Evolutionary conservation across 2,329 filamentous ascomycete genomes (phyloP), one percentile per base, ranked within the genome.

Genomic region (Colletotrichum destructivum): DNA sequence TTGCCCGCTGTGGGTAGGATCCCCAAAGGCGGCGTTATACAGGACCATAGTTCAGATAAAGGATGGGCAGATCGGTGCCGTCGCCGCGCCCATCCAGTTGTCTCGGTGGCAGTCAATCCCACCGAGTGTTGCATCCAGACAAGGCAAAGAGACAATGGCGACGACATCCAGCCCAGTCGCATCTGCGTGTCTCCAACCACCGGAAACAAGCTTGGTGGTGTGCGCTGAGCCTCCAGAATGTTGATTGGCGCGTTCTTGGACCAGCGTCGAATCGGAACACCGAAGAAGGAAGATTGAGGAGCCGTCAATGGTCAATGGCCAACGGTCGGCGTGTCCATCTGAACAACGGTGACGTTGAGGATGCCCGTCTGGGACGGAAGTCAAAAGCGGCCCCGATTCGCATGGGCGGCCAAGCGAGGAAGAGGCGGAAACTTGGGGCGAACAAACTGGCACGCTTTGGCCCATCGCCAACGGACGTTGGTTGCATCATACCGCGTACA

Each of bases 291-390:
- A 67, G 18, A 67, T 38, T 31, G 40, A n/a, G 57, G 49, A 16
- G 38, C 35, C 56, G 52, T 44, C 23, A 62, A 21, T 38, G 56
- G 26, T 26, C 26, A 26, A 26, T 26, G 26, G 26, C 26, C 26
- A 26, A 26, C 26, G 26, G 26, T 26, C 26, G 26, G 26, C 26
- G 52, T 35, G 18, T 51, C 64, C 69, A 62, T 71, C 69, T 59
- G 69, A 68, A 68, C 66, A 68, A 71, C 52, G 69, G 69, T 67
- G 64, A 68, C 57, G 57, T 68, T 56, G 57, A 35, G 51, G 18
- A 70, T 47, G 55, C 46, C 55, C 54, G 54, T 66, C 55, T 42
- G 44, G 54, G 62, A 62, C 26, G 66, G 66, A 38, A 60, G 26
- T 23, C 15, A 44, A 52, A 1, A 51, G 55, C 52, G 46, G 69